These are phyloP conservation scores for Stagonosporopsis chrysanthemi DNA, from an alignment of 2,329 filamentous ascomycete genomes.

Conservation along the genomic window DNA sequence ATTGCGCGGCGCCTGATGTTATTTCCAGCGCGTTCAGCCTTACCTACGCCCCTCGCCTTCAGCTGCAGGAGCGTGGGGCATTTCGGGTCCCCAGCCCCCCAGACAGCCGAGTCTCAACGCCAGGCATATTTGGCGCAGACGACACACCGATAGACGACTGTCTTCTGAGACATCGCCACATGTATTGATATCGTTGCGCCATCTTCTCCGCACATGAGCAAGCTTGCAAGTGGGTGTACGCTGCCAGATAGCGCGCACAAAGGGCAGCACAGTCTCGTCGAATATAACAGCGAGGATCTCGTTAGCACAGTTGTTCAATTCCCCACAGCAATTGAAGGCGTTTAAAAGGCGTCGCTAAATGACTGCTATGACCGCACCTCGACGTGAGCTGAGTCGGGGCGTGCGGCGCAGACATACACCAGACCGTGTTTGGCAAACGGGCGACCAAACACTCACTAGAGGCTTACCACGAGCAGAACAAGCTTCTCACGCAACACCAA, in stretches of 20 bases:
- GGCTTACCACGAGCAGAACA: slow-evolving; percentile 23
- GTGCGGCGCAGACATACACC: slow-evolving; percentile 26
- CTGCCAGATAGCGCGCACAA: background rate
- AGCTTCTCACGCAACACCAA: slow-evolving; percentile 30
- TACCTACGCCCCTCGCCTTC: slow-evolving; percentile 12
- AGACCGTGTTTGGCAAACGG: slow-evolving; percentile 20
- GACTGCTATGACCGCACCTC: slow-evolving; percentile 21
- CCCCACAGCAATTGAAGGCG: slow-evolving; percentile 8
- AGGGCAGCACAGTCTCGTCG: background rate
- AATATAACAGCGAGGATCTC: background rate
- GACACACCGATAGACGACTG: background rate
- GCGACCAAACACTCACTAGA: slow-evolving; percentile 8
- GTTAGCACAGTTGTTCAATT: background rate
- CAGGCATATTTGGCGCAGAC: background rate
- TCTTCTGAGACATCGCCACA: slow-evolving; percentile 1
- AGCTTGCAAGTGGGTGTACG: background rate
- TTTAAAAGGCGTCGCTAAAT: slow-evolving; percentile 17
- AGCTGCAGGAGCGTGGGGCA: slow-evolving; percentile 5
- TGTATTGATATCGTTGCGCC: background rate
- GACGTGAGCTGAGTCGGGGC: slow-evolving; percentile 18
- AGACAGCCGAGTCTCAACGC: background rate
- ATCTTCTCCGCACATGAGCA: background rate
- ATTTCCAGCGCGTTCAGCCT: slow-evolving; percentile 12
- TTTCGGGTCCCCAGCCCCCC: background rate
- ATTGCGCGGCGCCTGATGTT: slow-evolving; percentile 4